Evolutionary conservation across 352 stramenopile genomes (phyloP), one percentile per base, ranked within the genome.

Genomic region (Phytopythium chamaehyphon): DNA sequence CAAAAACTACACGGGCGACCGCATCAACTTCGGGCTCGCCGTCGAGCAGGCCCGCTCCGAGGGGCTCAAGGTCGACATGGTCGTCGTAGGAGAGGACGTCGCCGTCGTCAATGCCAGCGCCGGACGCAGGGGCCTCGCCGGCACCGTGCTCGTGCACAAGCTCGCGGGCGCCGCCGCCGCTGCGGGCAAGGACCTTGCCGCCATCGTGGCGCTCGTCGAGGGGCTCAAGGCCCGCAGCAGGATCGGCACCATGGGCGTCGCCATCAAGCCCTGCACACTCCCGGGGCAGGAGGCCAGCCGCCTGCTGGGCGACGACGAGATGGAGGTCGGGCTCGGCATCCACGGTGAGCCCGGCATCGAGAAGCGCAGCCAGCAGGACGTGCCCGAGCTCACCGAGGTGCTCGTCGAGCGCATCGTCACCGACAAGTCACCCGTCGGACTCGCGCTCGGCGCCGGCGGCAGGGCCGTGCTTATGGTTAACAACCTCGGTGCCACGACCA

Each of bases 1-100:
- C 26, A 99, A 99, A 81, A 99, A 99, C 78, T 99, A 99, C 83
- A 99, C 96, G 2, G 96, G 97, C 22, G 97, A 99, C 73, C 83
- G 95, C 38, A 78, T 99, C 37, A 99, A 99, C 75, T 99, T 99
- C 69, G 96, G 96, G 0, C 88, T 99, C 60, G 97, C 97, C 6
- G 90, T 96, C 26, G 96, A 99, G 75, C 86, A 93, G 42, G 96
- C 96, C 44, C 97, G 97, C 69, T 70, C 86, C 10, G 85, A 98
- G 55, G 92, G 92, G 4, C 74, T 95, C 53, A 62, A 86, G 31
- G 92, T 88, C 42, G 77, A 93, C 61, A 98, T 99, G 89, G 91
- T 99, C 10, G 78, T 99, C 26, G 90, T 99, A 6, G 93, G 88
- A 14, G 96, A 99, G 66, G 97, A 99, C 46, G 76, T 88, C 36